phyloP scores from a whole-genome alignment of 2,329 filamentous ascomycete genomes.

The Thielaviopsis ethacetica region DNA sequence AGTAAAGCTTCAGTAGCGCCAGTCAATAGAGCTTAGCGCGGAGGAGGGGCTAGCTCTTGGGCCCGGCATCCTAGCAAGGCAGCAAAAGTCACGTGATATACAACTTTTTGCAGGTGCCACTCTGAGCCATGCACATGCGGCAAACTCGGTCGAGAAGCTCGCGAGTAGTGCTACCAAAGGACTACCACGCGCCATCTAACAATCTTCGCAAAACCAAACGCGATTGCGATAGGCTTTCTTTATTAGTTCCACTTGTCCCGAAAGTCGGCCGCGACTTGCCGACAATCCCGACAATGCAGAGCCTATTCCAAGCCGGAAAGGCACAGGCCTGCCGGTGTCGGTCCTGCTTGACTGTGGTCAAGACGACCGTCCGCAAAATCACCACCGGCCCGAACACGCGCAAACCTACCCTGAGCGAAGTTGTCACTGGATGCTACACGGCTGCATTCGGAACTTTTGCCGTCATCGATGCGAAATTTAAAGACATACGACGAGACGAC shows the following conservation, averaged over 20 bases:
- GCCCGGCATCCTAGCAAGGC: background rate
- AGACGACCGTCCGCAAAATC: conserved; percentile 23
- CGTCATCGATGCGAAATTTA: conserved; percentile 42
- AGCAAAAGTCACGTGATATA: background rate
- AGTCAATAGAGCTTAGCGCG: background rate
- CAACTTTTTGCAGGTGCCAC: background rate
- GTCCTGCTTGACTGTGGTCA: conserved; percentile 37
- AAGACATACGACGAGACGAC: conserved; percentile 39
- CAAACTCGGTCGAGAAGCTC: background rate
- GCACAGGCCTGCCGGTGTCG: conserved; percentile 47
- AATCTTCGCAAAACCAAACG: background rate
- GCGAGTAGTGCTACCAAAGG: background rate
- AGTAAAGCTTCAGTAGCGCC: too few species aligned
- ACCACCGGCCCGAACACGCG: conserved; percentile 33
- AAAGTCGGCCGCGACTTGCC: background rate
- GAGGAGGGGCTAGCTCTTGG: background rate
- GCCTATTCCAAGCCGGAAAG: conserved; percentile 50
- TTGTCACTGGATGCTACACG: conserved; percentile 52
- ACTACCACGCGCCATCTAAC: background rate
- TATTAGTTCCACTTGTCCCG: background rate
- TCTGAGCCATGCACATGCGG: background rate
- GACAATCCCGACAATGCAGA: conserved; percentile 38
- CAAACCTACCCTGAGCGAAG: conserved; percentile 32
- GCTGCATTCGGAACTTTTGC: conserved; percentile 50
- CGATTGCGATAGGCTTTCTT: background rate